A percentile compares a stretch with the other conserved stretches of the same genome.
phyloP scores from a whole-genome alignment of 148 eudicot species.

The Camellia granthamiana region DNA sequence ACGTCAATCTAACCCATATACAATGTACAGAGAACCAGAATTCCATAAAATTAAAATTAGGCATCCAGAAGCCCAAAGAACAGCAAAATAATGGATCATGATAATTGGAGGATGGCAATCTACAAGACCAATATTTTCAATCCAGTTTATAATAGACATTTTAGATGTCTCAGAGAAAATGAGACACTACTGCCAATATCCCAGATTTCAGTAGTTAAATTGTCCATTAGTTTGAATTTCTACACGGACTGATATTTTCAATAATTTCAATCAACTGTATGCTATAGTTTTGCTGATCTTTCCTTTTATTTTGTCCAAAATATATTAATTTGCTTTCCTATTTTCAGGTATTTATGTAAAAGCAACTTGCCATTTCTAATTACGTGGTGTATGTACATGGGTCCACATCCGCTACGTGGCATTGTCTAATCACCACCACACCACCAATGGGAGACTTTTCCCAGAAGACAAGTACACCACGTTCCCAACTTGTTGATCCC shows the following conservation, averaged over 20 bases:
- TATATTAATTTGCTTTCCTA: not conserved
- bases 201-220: not conserved
- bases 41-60: not conserved
- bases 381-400: too few relatives aligned
- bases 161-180: not conserved
- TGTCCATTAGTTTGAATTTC: not conserved
- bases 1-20: not conserved
- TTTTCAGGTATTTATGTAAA: not conserved
- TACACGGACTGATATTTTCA: not conserved
- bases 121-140: not conserved
- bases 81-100: not conserved
- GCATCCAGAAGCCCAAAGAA: not conserved
- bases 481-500: too few relatives aligned
- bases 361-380: too few relatives aligned
- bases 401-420: too few relatives aligned
- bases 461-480: too few relatives aligned
- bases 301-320: not conserved
- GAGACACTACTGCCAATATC: not conserved
- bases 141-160: not conserved
- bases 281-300: not conserved
- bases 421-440: too few relatives aligned
- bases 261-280: not conserved
- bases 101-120: not conserved
- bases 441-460: too few relatives aligned
- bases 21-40: not conserved